Conservation (phyloP, 371 early-diverging fungal genomes). For the Mucor indicus region DNA sequence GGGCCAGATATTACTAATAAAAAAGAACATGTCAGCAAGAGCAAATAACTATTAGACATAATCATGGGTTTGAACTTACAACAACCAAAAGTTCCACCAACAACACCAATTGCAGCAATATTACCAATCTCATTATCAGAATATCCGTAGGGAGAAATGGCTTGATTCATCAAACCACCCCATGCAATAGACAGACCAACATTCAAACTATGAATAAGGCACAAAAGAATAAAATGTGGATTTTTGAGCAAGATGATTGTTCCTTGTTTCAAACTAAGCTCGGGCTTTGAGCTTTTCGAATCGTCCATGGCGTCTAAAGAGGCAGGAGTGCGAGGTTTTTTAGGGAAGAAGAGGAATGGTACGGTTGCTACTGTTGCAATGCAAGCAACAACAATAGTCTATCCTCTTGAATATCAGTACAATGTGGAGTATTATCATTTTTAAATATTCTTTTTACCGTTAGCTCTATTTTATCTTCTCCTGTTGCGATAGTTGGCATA, state of each 20-base stretch:
- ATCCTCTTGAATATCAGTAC: no score
- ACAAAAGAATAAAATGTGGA: constrained; percentile 53
- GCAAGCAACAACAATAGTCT: background rate
- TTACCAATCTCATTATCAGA: constrained; percentile 54
- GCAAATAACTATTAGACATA: no score
- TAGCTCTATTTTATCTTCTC: constrained; percentile 1
- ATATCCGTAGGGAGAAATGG: constrained; percentile 65
- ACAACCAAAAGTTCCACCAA: constrained; percentile 55
- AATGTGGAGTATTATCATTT: no score
- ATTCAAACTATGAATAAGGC: constrained; percentile 52
- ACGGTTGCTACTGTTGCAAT: background rate
- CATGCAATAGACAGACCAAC: constrained; percentile 66
- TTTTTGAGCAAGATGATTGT: constrained; percentile 48
- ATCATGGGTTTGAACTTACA: no score
- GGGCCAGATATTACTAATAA: constrained; percentile 43
- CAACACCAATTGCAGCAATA: constrained; percentile 53
- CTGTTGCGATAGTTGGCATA: constrained; percentile 50
- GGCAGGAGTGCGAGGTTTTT: background rate
- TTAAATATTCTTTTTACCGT: background rate
- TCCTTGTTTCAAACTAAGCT: constrained; percentile 39
- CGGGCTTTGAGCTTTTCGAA: no score
- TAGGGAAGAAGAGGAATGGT: background rate
- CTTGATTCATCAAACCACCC: constrained; percentile 59
- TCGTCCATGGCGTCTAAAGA: background rate
- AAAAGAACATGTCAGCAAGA: no score